Conservation (phyloP, 257 asterid genomes). For the Penstemon barbatus region DNA sequence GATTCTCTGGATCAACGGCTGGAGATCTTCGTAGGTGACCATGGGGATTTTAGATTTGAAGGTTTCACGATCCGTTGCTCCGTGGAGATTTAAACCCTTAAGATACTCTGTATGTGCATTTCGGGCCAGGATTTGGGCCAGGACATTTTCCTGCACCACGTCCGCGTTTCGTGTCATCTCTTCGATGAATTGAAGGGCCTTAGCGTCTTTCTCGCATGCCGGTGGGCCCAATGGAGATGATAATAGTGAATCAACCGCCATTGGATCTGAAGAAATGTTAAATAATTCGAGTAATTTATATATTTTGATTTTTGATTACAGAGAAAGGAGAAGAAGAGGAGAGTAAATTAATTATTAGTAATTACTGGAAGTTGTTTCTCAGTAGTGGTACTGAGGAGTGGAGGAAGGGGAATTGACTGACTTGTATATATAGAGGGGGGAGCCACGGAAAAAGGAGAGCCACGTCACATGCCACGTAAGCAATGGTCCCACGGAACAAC, state of each 20-base stretch:
- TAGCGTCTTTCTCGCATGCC: conserved; percentile 21
- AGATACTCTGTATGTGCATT: conserved; percentile 41
- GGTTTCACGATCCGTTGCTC: conserved; percentile 15
- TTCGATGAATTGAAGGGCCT: conserved; percentile 38
- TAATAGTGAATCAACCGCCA: conserved; percentile 19
- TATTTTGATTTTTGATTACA: not conserved
- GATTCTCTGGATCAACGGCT: conserved; percentile 33
- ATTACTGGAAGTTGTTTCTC: not conserved
- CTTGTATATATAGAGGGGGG: not conserved
- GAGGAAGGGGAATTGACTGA: not conserved
- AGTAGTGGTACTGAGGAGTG: not conserved
- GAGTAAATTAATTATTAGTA: not conserved
- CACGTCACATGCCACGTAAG: no score
- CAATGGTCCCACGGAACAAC: no score
- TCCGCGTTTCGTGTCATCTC: conserved; percentile 37
- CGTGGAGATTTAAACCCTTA: conserved; percentile 7
- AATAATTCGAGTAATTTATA: no score
- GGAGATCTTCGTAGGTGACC: conserved; percentile 32
- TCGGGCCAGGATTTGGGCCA: conserved; percentile 34
- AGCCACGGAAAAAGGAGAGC: no score
- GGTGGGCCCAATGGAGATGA: conserved; percentile 22
- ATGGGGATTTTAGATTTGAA: conserved; percentile 26
- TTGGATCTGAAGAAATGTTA: not conserved
- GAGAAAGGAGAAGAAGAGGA: not conserved
- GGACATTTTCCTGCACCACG: conserved; percentile 22